Conservation (phyloP, 768 basidiomycete genomes). For the Cystobasidium ongulense region DNA sequence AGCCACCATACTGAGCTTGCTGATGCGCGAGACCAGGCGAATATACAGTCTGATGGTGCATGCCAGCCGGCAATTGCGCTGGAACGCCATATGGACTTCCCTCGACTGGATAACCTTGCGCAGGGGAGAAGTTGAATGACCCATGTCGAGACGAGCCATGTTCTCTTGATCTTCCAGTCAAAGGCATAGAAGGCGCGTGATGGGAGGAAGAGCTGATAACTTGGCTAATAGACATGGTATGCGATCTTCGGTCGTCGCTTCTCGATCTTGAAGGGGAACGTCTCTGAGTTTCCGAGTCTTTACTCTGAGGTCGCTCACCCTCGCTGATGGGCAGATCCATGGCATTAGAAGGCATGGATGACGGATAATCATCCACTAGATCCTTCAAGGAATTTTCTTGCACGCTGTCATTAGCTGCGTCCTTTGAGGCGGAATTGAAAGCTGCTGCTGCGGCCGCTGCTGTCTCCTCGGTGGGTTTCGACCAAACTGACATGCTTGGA, state of each 20-base stretch:
- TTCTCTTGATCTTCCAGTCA: background rate
- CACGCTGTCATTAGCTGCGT: background rate
- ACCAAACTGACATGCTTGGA: conserved; percentile 30
- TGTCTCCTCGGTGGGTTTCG: conserved; percentile 22
- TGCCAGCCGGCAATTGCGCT: background rate
- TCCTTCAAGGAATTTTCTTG: conserved; percentile 25
- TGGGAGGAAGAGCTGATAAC: background rate
- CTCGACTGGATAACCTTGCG: background rate
- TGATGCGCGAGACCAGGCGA: background rate
- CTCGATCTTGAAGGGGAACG: background rate
- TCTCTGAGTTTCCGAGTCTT: background rate
- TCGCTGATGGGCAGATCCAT: conserved; percentile 16
- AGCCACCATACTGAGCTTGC: background rate
- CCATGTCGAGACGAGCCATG: background rate
- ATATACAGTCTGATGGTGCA: background rate
- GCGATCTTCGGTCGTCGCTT: background rate
- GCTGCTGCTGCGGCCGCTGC: conserved; percentile 24
- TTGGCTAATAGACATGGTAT: conserved; percentile 4
- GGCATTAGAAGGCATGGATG: background rate
- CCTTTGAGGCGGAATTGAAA: background rate
- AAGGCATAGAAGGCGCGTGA: background rate
- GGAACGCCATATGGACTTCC: background rate
- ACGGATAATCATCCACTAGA: conserved; percentile 18
- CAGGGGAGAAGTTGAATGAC: background rate
- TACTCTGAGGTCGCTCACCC: conserved; percentile 5